Evolutionary conservation across 2,329 filamentous ascomycete species (phyloP), one percentile per base, ranked within the genome.

Genomic region (Lasiodiplodia gonubiensis): DNA sequence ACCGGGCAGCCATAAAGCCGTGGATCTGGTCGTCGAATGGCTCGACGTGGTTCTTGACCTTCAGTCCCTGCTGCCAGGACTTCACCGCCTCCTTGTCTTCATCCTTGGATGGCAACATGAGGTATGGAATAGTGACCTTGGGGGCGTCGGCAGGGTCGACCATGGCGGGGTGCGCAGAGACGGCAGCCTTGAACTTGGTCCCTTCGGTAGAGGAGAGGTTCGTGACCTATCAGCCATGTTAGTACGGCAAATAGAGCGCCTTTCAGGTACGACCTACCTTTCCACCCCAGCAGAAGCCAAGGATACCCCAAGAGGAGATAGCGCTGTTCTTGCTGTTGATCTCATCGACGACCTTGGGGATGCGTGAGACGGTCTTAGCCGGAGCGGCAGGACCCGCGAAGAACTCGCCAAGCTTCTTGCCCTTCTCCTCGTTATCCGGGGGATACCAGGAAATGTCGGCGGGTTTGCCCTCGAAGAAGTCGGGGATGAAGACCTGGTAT

Each of bases 401-500:
- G 80, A 88, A 89, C 68, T 86, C 77, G 69, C 85, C 84, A 16
- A 89, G 80, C 74, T 88, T 88, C 78, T 86, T 73, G 70, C 83
- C 83, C 78, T 89, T 86, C 68, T 89, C 87, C 49, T 87, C 81
- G 69, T 80, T 88, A 74, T 87, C 81, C 18, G 86, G 86, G 0
- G 86, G 86, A 75, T 86, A 88, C 85, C 86, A 88, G 63, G 80
- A 81, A 72, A 89, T 86, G 71, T 86, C 85, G 69, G 84, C 87
- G 42, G 92, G 90, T 71, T 87, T 85, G 77, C 92, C 93, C 69
- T 91, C 86, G 83, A 97, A 97, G 85, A 92, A 94, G 81, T 97
- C 94, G 33, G 94, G 94, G 70, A 97, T 94, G 80, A 94, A 93
- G 72, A 97, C 92, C 72, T 89, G 89, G 83, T 96, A 95, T 75